A percentile compares a stretch with the other conserved stretches of the same genome.
These are phyloP conservation scores for Candida schatavii DNA, from an alignment of 805 yeast genomes.

Conservation along the genomic window DNA sequence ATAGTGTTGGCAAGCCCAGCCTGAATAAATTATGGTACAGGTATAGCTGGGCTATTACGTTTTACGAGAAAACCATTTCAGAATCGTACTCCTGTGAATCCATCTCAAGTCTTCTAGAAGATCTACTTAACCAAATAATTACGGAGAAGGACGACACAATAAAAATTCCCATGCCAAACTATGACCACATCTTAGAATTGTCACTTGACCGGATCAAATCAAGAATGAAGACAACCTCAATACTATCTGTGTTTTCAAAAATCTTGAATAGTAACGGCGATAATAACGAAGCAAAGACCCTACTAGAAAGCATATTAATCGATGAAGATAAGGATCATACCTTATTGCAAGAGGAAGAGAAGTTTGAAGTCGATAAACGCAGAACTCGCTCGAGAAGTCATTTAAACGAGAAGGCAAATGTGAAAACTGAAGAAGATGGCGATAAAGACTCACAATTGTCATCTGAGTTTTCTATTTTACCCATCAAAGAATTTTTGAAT, in stretches of 20 bases:
- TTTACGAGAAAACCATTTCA: conserved; percentile 26
- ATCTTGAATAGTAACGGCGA: conserved; percentile 37
- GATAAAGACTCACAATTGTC: conserved; percentile 1
- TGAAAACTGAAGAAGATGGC: conserved; percentile 1
- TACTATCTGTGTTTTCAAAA: conserved; percentile 61
- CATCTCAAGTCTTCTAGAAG: conserved; percentile 22
- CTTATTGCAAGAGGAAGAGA: background rate
- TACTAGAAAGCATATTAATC: conserved; percentile 48
- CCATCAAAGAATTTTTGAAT: conserved; percentile 60
- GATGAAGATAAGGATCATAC: conserved; percentile 12
- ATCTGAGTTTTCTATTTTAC: conserved; percentile 26
- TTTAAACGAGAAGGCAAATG: conserved; percentile 12
- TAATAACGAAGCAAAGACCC: conserved; percentile 29
- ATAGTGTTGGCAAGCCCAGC: conserved; percentile 4
- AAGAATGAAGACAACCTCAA: conserved; percentile 69
- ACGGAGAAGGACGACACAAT: conserved; percentile 9
- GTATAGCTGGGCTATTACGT: conserved; percentile 35
- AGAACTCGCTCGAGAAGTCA: conserved; percentile 2
- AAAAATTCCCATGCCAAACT: conserved; percentile 53
- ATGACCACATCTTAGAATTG: conserved; percentile 55
- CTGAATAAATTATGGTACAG: conserved; percentile 11
- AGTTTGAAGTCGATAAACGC: conserved; percentile 1
- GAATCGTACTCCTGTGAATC: conserved; percentile 21
- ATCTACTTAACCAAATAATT: conserved; percentile 12
- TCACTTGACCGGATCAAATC: conserved; percentile 48